Base-by-base conservation (phyloP, 2,329 filamentous ascomycete genomes). In the Aspergillus caelatus region DNA sequence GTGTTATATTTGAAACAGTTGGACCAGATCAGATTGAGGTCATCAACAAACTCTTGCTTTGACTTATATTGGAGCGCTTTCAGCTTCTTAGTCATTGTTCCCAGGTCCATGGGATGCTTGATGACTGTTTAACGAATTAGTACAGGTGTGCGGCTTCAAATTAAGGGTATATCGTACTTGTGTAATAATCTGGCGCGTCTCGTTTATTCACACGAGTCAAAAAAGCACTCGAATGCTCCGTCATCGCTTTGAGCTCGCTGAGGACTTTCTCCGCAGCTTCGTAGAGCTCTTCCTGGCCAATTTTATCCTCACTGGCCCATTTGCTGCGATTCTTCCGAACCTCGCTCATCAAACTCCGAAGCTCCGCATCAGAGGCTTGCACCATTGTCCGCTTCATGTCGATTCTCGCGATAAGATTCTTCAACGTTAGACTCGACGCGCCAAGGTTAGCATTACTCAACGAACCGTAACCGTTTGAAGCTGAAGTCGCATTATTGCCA, bases 281-380 rank as follows among this genome's bases (percentile, higher is more conserved):
- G 76, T 99, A 99, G 7, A 99, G 85, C 79, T 99, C 95, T 78
- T 99, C 95, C 79, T 99, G 95, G 64, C 95, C 94, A 65, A 99
- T 91, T 70, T 96, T 95, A 71, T 99, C 95, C 78, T 98, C 95
- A 76, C 91, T 98, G 4, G 95, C 94, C 95, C 95, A 99, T 80
- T 99, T 99, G 79, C 94, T 98, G 72, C 95, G 86, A 71, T 98
- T 98, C 79, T 98, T 99, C 67, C 95, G 88, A 21, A 99, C 95
- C 78, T 99, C 95, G 72, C 95, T 97, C 86, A 99, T 97, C 63
- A 99, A 82, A 57, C 91, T 92, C 64, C 95, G 89, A 64, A 99
- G 83, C 75, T 99, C 94, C 28, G 93, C 91, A 80, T 99, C 95
- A 1, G 94, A 96, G 21, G 95, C 94, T 75, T 89, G 88, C 58